Base-by-base conservation (phyloP, 441 rosid genomes). In the Gossypium trilobum region DNA sequence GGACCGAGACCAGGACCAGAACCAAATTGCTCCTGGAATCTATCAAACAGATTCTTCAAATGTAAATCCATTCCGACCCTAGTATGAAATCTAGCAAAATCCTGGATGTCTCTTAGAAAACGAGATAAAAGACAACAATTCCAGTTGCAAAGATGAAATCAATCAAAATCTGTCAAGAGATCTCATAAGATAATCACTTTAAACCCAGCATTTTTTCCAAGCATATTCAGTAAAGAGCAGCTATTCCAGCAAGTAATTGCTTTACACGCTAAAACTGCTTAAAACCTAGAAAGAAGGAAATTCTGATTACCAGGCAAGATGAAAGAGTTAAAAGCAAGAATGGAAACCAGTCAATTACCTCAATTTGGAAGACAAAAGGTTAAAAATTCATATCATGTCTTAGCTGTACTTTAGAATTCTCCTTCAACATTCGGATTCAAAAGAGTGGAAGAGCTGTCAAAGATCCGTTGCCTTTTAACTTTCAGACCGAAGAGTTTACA, bases 1-100 rank as follows among this genome's bases (percentile, higher is more conserved):
- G 92, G 89, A 74, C 92, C 92, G 19, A 88, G 92, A 33, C 92
- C 92, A 0, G 90, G 89, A 81, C 95, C 93, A 72, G 93, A 83
- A 7, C 95, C 90, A 69, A 90, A 88, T 63, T 88, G 95, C 69
- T 88, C 89, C 31, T 87, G 85, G 75, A 85, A 81, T 79, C 95
- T 87, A 81, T 72, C 88, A 72, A 87, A 86, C 56, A 88, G 73
- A 56, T 74, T 85, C 86, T 90, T 87, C 83, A 88, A 86, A 83
- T 88, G 90, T 81, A 88, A 75, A 78, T 90, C 91, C 95, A 90
- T 90, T 56, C 29, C 1, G 4, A 5, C 25, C 70, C 57, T 48
- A 10, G 42, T 42, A 74, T 36, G 54, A 74, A 73, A 83, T 77
- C 78, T 51, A 66, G 46, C 36, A 13, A 75, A 75, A 71, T 59